Conservation (phyloP, 495 filamentous ascomycete species). For the Podospora pseudopauciseta region DNA sequence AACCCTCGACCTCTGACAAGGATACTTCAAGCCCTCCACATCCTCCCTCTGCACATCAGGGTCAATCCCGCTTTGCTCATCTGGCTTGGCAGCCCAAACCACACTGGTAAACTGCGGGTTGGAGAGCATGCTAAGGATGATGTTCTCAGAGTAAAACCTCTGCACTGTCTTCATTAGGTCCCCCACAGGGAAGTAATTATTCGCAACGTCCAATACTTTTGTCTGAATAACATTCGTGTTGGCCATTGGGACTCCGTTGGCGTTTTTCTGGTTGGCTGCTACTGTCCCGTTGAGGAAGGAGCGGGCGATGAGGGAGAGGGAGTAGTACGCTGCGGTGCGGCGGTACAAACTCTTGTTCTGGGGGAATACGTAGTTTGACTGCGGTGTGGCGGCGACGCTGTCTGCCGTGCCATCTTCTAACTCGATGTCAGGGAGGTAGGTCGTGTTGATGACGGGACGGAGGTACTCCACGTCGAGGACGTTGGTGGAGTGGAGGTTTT, state of each 20-base stretch:
- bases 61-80: constrained; percentile 22
- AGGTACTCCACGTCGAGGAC: constrained; percentile 28
- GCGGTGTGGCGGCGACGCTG: constrained; percentile 36
- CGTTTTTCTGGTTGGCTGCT: constrained; percentile 24
- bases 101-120: constrained; percentile 35
- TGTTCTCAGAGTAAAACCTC: constrained; percentile 33
- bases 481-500: constrained; percentile 27
- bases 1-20: constrained; percentile 29
- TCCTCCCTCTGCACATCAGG: constrained; percentile 4
- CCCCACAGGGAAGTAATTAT: constrained; percentile 29
- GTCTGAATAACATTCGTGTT: constrained; percentile 38
- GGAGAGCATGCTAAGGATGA: constrained; percentile 35
- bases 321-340: constrained; percentile 35
- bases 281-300: constrained; percentile 39
- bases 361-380: constrained; percentile 35
- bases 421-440: constrained; percentile 29
- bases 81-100: constrained; percentile 36
- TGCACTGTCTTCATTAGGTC: constrained; percentile 25
- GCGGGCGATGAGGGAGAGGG: constrained; percentile 33
- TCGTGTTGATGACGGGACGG: constrained; percentile 35
- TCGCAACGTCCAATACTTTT: constrained; percentile 29
- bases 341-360: constrained; percentile 28
- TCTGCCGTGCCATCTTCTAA: constrained; percentile 37
- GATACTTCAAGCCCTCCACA: constrained; percentile 18
- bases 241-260: constrained; percentile 29